Percentiles rank a stretch among this genome's conserved stretches.
phyloP scores from a whole-genome alignment of 768 basidiomycete genomes.

The Boletus rubroflammeus region DNA sequence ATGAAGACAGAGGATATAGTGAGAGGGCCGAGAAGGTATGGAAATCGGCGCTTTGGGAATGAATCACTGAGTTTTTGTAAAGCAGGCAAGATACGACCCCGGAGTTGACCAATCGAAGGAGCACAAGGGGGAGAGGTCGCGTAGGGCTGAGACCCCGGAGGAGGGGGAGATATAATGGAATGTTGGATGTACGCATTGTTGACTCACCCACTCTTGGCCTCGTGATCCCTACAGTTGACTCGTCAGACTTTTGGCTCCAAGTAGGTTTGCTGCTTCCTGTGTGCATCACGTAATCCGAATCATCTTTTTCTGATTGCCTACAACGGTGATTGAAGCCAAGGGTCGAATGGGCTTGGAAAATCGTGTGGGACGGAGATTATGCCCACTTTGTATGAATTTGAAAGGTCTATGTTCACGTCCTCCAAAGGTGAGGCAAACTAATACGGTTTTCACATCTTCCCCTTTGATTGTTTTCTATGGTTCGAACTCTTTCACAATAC shows the following conservation, averaged over 20 bases:
- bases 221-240: slow-evolving; percentile 1
- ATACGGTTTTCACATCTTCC: not conserved
- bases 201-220: not conserved
- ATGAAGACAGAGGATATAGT: slow-evolving; percentile 47
- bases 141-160: slow-evolving; percentile 74
- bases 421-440: slow-evolving; percentile 8
- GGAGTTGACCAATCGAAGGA: slow-evolving; percentile 45
- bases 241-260: not conserved
- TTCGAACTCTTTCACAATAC: not conserved
- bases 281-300: not conserved
- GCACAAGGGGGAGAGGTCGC: slow-evolving; percentile 37
- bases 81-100: slow-evolving; percentile 55
- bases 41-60: not conserved
- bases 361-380: slow-evolving; percentile 1
- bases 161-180: slow-evolving; percentile 76
- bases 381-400: not conserved
- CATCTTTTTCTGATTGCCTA: not conserved
- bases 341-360: not conserved
- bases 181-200: slow-evolving; percentile 9
- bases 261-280: not conserved
- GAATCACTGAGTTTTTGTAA: slow-evolving; percentile 14
- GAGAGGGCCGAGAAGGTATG: slow-evolving; percentile 67
- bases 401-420: not conserved
- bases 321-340: not conserved
- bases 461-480: not conserved